Conservation (phyloP, 768 basidiomycete species). For the Chlorophyllum brunneum region DNA sequence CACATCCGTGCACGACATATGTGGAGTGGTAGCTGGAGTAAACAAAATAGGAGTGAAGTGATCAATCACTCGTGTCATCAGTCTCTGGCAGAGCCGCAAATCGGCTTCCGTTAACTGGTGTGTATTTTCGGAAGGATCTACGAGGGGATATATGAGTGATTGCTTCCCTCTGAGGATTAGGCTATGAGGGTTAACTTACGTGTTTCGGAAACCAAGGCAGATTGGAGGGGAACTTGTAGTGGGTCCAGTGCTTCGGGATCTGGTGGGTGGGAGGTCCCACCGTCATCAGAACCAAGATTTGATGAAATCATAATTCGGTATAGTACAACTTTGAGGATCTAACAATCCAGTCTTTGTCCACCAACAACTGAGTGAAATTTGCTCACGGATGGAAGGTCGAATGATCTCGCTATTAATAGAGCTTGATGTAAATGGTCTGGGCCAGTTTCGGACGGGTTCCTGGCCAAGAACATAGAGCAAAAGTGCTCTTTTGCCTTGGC, state of each 20-base stretch:
- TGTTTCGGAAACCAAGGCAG: background rate
- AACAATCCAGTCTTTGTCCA: slow-evolving; percentile 6
- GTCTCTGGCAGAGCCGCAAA: slow-evolving; percentile 38
- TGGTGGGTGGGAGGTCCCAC: slow-evolving; percentile 13
- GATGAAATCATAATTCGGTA: slow-evolving; percentile 61
- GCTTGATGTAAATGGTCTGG: slow-evolving; percentile 45
- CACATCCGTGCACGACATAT: slow-evolving; percentile 71
- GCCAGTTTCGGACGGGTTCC: slow-evolving; percentile 28
- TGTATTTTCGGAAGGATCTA: slow-evolving; percentile 21
- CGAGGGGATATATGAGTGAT: slow-evolving; percentile 1
- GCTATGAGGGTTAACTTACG: background rate
- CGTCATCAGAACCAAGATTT: slow-evolving; percentile 45
- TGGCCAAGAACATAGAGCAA: slow-evolving; percentile 44
- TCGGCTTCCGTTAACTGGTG: slow-evolving; percentile 14
- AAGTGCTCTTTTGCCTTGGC: slow-evolving; percentile 38
- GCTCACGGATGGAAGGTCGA: slow-evolving; percentile 48
- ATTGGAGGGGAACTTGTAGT: slow-evolving; percentile 6
- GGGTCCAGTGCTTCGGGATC: slow-evolving; percentile 9
- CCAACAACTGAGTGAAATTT: background rate
- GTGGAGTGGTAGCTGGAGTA: slow-evolving; percentile 62
- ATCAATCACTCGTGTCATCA: slow-evolving; percentile 53
- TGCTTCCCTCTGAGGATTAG: no score
- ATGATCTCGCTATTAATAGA: slow-evolving; percentile 44
- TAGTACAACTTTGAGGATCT: slow-evolving; percentile 61
- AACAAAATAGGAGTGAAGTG: slow-evolving; percentile 73